A percentile compares a stretch with the other conserved stretches of the same genome.
phyloP scores from a whole-genome alignment of 495 filamentous ascomycete genomes.

The Aspergillus saccharolyticus region DNA sequence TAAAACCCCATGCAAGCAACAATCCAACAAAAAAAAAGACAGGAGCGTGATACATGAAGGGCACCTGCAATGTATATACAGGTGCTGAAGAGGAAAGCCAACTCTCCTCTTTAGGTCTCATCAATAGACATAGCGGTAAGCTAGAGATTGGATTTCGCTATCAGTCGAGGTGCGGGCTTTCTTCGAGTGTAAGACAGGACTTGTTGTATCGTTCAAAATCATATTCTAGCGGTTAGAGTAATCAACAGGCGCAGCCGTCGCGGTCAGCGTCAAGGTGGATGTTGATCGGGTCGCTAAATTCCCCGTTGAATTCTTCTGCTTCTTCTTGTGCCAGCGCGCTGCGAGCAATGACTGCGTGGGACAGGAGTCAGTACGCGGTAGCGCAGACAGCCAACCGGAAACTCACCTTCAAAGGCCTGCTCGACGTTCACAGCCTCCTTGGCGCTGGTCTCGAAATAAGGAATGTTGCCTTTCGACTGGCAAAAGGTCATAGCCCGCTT shows the following conservation, averaged over 20 bases:
- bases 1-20: conserved; percentile 14
- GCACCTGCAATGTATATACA: conserved; percentile 15
- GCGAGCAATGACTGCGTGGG: conserved; percentile 76
- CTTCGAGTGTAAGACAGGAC: conserved; percentile 1
- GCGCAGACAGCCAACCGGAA: not conserved
- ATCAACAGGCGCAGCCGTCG: conserved; percentile 86
- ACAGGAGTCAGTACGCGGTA: conserved; percentile 4
- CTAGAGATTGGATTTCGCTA: too few species aligned
- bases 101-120: too few species aligned
- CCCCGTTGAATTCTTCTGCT: conserved; percentile 83
- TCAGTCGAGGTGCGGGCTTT: conserved; percentile 2
- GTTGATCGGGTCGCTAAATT: conserved; percentile 96
- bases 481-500: conserved; percentile 97
- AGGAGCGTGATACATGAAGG: conserved; percentile 13
- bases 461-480: conserved; percentile 92
- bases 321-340: conserved; percentile 96
- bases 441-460: conserved; percentile 98
- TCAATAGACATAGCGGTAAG: conserved; percentile 1
- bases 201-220: conserved; percentile 13
- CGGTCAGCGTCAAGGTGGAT: conserved; percentile 89
- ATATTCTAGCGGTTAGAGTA: conserved; percentile 24
- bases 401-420: conserved; percentile 91
- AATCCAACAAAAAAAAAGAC: conserved; percentile 12
- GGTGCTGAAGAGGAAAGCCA: not conserved
- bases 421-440: conserved; percentile 99